Percentiles rank a stretch among this genome's conserved stretches.
phyloP scores from a whole-genome alignment of 805 yeast genomes.

The Blastobotrys chiropterorum region DNA sequence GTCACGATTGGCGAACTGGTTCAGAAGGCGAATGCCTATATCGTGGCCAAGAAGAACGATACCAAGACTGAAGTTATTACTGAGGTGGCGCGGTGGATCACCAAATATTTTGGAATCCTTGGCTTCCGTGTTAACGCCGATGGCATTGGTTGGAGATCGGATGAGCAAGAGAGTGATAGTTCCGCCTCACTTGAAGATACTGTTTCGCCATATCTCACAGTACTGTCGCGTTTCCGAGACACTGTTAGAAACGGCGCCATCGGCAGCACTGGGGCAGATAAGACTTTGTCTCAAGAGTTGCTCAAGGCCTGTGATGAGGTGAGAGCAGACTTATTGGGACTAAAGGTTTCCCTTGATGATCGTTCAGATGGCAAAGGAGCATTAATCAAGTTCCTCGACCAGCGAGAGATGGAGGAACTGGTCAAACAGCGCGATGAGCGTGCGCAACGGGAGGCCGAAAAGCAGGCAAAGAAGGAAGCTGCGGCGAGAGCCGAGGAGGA shows the following conservation, averaged over 20 bases:
- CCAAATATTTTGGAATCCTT: constrained; percentile 59
- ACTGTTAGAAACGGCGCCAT: constrained; percentile 71
- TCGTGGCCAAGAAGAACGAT: constrained; percentile 46
- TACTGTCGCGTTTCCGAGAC: constrained; percentile 76
- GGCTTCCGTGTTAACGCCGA: constrained; percentile 74
- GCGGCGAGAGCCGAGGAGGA: constrained; percentile 38
- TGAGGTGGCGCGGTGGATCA: constrained; percentile 61
- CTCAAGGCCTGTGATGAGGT: constrained; percentile 68
- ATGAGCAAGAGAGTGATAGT: constrained; percentile 29
- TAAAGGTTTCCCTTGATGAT: constrained; percentile 86
- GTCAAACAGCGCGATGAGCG: constrained; percentile 51
- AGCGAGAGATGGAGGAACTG: constrained; percentile 61
- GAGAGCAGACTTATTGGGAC: constrained; percentile 62
- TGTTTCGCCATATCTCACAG: constrained; percentile 74
- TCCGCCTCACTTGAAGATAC: constrained; percentile 48
- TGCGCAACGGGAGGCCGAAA: constrained; percentile 46
- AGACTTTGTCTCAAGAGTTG: constrained; percentile 39
- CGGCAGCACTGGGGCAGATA: constrained; percentile 22
- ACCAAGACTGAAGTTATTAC: constrained; percentile 59
- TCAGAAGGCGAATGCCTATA: constrained; percentile 64
- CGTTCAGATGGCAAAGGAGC: constrained; percentile 74
- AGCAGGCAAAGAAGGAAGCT: constrained; percentile 49
- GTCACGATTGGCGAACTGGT: constrained; percentile 62
- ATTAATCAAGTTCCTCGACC: constrained; percentile 71
- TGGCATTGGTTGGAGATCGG: constrained; percentile 67